Evolutionary conservation across 2,329 filamentous ascomycete genomes (phyloP), one percentile per base, ranked within the genome.

Genomic region (Chalara sp.): DNA sequence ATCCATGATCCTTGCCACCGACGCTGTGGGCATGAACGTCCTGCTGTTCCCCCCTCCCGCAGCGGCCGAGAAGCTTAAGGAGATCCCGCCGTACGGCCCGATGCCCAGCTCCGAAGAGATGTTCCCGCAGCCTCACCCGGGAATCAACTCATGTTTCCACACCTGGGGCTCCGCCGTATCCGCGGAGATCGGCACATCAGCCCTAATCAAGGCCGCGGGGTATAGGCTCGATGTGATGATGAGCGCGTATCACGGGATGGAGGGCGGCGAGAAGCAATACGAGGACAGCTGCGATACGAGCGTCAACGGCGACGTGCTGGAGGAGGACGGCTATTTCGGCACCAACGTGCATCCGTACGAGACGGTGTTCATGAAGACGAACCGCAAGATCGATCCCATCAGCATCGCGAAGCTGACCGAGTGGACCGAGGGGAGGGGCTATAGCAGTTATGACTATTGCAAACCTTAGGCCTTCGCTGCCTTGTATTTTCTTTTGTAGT

Each of bases 1-100:
- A 53, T 61, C 59, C 44, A 64, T 64, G 61, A 61, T 65, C 51
- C 64, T 57, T 57, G 61, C 63, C 28, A 62, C 59, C 43, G 60
- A 65, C 46, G 37, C 43, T 11, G 44, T 52, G 10, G 56, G 61
- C 28, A 46, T 65, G 7, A 53, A 58, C 51, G 53, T 53, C 5
- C 52, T 63, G 5, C 58, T 65, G 32, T 60, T 57, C 42, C 59
- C 61, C 3, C 49, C 51, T 32, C 21, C 54, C 30, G 32, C 51
- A 5, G 50, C 51, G 3, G 47, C 56, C 31, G 46, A 48, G 1
- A 55, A 53, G 39, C 48, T 57, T 32, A 35, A 47, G 30, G 33
- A 13, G 7, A 12, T 28, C 31, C 45, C 11, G 35, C 21, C 21
- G 21, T 21, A 21, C 21, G 31, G n/a, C 29, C 30, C 5, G 8